Conservation (phyloP, 2,329 filamentous ascomycete genomes). For the Pseudonectria buxi region DNA sequence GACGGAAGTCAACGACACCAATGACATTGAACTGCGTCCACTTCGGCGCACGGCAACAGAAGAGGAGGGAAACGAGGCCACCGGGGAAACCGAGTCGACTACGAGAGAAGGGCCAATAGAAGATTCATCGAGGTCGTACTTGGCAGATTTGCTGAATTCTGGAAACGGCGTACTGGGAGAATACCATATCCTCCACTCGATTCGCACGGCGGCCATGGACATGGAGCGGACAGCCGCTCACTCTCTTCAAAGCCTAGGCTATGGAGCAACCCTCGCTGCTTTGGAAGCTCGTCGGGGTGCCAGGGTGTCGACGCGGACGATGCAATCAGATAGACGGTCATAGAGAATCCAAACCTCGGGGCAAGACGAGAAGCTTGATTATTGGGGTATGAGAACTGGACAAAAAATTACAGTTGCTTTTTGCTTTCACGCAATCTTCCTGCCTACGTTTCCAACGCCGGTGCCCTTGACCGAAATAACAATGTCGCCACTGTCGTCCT, state of each 20-base stretch:
- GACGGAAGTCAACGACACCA: constrained; percentile 28
- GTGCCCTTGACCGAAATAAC: constrained; percentile 86
- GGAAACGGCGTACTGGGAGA: constrained; percentile 49
- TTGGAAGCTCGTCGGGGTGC: constrained; percentile 36
- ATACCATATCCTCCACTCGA: constrained; percentile 45
- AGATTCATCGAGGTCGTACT: constrained; percentile 29
- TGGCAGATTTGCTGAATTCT: constrained; percentile 45
- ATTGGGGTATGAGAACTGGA: constrained; percentile 2
- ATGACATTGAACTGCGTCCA: constrained; percentile 41
- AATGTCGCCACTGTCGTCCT: constrained; percentile 63
- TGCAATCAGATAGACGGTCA: constrained; percentile 15
- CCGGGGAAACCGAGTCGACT: constrained; percentile 22
- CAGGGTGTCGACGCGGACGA: constrained; percentile 13
- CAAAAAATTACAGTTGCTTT: constrained; percentile 13
- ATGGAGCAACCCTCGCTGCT: constrained; percentile 47
- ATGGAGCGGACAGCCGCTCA: constrained; percentile 42
- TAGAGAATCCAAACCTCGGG: constrained; percentile 1
- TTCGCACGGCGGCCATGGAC: constrained; percentile 41
- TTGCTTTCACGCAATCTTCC: constrained; percentile 63
- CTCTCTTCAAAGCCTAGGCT: constrained; percentile 47
- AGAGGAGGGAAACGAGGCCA: constrained; percentile 17
- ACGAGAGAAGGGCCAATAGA: constrained; percentile 20
- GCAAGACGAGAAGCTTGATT: not conserved
- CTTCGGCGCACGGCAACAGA: constrained; percentile 17
- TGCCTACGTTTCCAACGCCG: constrained; percentile 89